Percentiles rank a stretch among this genome's conserved stretches.
phyloP scores from a whole-genome alignment of 2,329 filamentous ascomycete genomes.

The Neoscytalidium dimidiatum region DNA sequence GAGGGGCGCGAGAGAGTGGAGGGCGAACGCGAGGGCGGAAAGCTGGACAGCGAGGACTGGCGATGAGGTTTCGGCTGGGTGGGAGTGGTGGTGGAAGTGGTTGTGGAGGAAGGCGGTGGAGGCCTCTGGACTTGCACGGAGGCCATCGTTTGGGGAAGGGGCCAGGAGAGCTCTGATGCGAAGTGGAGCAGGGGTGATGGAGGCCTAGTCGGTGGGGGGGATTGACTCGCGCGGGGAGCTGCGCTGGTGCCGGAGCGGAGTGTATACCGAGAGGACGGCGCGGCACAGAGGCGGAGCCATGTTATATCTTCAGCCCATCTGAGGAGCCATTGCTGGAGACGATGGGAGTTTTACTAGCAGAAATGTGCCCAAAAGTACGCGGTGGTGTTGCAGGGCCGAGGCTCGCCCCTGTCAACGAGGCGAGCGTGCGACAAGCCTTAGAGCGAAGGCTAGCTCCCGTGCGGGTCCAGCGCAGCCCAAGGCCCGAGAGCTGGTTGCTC shows the following conservation, averaged over 20 bases:
- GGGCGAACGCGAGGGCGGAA: slow-evolving; percentile 41
- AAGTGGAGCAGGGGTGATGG: slow-evolving; percentile 12
- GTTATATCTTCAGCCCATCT: neutral
- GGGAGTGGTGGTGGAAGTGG: neutral
- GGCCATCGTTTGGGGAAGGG: slow-evolving; percentile 27
- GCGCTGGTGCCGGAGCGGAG: neutral
- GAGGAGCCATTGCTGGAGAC: neutral
- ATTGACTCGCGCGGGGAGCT: slow-evolving; percentile 10
- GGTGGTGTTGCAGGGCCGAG: slow-evolving; percentile 1
- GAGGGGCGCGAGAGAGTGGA: slow-evolving; percentile 38
- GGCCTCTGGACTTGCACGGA: slow-evolving; percentile 32
- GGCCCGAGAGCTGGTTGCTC: slow-evolving; percentile 1
- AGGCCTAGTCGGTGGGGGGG: slow-evolving; percentile 7
- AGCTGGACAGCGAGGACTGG: slow-evolving; percentile 44
- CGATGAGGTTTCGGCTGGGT: slow-evolving; percentile 31
- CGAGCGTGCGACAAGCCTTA: neutral
- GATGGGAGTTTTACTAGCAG: neutral
- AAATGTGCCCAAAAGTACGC: neutral
- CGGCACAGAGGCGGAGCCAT: neutral
- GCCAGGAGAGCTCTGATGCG: slow-evolving; percentile 17
- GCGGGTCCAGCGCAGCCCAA: neutral
- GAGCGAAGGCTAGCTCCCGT: neutral
- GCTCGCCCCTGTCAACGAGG: neutral
- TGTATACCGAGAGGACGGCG: neutral
- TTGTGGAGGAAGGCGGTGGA: slow-evolving; percentile 21